Evolutionary conservation across 495 filamentous ascomycete species (phyloP), one percentile per base, ranked within the genome.

Genomic region (Penicillium robsamsonii): DNA sequence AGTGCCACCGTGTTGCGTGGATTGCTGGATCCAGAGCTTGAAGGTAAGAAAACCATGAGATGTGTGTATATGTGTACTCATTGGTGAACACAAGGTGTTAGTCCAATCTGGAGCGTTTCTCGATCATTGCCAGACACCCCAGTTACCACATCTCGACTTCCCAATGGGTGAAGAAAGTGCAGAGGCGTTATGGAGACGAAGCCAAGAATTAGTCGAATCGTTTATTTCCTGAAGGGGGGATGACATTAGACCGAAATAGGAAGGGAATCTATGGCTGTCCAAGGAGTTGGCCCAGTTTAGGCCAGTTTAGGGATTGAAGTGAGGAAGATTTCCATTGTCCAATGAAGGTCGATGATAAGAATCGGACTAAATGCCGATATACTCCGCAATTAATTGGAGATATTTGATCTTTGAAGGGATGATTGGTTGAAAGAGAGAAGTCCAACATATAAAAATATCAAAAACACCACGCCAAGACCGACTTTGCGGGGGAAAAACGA

Each of bases 181-280:
- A 3, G 55, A 64, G 22, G 72, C 65, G 43, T 55, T 83, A 12
- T 83, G 80, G 80, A 68, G 61, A 42, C 42, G 78, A 42, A 83
- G 80, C 51, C 76, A 82, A 60, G 60, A 75, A 44, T 59, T 83
- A 24, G 70, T 82, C 0, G 75, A 72, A 4, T 59, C 31, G 22
- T 45, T 50, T 50, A 37, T 60, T 48, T 29, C 35, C 17, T 35
- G 13, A 45, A 12, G 4, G 38, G 18, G 18, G 15, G 3, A 51
- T 1, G 18, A 22, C 1, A n/a, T 9, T 30, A 41, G 25, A 12
- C 52, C 30, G 0, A 11, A 46, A 37, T 37, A 46, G 43, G 52
- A 54, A 46, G 37, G 52, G 7, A 54, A 54, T 17, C 42, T 46
- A 46, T 46, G 11, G 18, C 12, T 24, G 22, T 18, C 6, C n/a